Percentiles rank a stretch among this genome's conserved stretches.
Evolutionary conservation across 176 grass and related monocot genomes (phyloP).

Genomic region (Eleusine indica): DNA sequence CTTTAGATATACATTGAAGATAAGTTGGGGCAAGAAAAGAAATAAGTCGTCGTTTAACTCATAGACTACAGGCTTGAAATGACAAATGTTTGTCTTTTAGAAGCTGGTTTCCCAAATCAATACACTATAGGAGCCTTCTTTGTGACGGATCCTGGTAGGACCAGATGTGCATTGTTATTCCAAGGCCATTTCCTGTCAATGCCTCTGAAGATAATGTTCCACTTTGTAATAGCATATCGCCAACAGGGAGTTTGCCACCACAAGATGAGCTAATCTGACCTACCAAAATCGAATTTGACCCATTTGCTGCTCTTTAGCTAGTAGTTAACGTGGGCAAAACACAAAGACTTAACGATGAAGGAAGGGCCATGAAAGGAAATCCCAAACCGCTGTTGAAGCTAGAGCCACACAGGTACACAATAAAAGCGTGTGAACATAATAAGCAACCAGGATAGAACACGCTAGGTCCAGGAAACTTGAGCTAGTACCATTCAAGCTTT

Average conservation of each 20-base stretch:
- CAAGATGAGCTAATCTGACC: neutral
- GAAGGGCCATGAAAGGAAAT: constrained; percentile 1
- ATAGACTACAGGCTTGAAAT: neutral
- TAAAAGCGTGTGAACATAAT: neutral
- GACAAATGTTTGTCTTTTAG: neutral
- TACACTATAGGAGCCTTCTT: neutral
- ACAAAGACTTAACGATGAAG: constrained; percentile 19
- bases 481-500: neutral
- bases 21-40: constrained; percentile 14
- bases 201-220: neutral
- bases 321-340: neutral
- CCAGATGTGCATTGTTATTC: neutral
- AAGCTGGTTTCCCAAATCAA: constrained; percentile 20
- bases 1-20: neutral
- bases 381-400: neutral
- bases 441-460: neutral
- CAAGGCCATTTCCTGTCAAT: neutral
- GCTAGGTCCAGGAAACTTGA: constrained; percentile 29
- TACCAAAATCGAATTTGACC: neutral
- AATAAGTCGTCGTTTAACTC: neutral
- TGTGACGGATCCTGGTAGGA: constrained; percentile 3
- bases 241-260: neutral
- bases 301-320: neutral
- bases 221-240: constrained; percentile 7
- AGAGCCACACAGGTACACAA: neutral